Evolutionary conservation across 23 red algal genomes (phyloP).

Genomic region (Gracilariopsis chorda): DNA sequence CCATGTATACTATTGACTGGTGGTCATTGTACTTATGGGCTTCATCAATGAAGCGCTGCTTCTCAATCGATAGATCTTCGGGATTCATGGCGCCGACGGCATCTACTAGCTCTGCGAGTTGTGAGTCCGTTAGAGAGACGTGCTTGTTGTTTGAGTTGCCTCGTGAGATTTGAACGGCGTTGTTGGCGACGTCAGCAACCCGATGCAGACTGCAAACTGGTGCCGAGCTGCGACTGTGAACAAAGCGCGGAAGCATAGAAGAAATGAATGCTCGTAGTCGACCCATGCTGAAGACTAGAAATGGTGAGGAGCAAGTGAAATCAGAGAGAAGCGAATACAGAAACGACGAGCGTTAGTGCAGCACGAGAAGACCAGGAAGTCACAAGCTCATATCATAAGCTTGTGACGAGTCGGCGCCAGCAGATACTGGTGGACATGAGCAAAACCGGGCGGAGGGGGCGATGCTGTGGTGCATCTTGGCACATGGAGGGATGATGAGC

Average conservation of each 20-base stretch:
- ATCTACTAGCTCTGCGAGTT: background rate
- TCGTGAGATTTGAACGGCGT: background rate
- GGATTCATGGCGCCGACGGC: background rate
- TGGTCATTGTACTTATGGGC: background rate
- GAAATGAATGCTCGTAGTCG: conserved; percentile 14
- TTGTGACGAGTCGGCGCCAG: too few species aligned
- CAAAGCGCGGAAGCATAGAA: background rate
- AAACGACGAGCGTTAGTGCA: too few species aligned
- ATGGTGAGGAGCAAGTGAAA: too few species aligned
- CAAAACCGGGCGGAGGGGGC: too few species aligned
- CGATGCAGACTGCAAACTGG: background rate
- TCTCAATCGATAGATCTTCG: background rate
- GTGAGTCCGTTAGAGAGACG: background rate
- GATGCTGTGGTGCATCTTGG: too few species aligned
- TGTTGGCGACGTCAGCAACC: background rate
- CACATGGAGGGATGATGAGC: too few species aligned
- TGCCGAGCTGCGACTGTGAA: background rate
- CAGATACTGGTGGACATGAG: too few species aligned
- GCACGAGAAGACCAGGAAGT: too few species aligned
- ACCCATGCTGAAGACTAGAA: too few species aligned
- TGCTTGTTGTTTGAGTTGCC: background rate
- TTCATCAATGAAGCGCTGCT: conserved; percentile 25
- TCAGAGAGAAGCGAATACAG: too few species aligned
- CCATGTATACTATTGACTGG: conserved; percentile 23
- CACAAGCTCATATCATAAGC: too few species aligned